Evolutionary conservation across 108 stramenopile species (phyloP).

Genomic region (Epithemia pelagica): DNA sequence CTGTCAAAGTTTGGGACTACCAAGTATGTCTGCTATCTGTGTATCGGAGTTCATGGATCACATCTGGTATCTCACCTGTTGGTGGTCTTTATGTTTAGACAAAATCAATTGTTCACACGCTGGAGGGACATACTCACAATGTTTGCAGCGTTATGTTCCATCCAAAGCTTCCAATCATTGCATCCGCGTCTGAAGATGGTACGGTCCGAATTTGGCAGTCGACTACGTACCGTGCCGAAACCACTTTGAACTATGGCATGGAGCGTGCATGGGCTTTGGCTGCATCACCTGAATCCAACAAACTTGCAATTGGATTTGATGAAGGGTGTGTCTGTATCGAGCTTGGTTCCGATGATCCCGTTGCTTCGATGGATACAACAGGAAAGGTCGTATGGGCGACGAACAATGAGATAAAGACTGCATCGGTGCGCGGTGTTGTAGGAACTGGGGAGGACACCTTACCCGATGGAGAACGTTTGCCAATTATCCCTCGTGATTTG

Average conservation of each 20-base stretch:
- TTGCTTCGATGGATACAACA: constrained; percentile 96
- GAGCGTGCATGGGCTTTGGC: constrained; percentile 97
- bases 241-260: constrained; percentile 99
- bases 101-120: constrained; percentile 90
- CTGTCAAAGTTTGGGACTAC: constrained; percentile 97
- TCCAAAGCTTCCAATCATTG: constrained; percentile 95
- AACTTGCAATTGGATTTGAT: constrained; percentile 99
- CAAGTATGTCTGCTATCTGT: constrained; percentile 33
- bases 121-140: constrained; percentile 98
- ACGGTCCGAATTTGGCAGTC: constrained; percentile 97
- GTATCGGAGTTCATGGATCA: background rate
- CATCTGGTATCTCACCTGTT: background rate
- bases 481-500: constrained; percentile 80
- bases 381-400: constrained; percentile 96
- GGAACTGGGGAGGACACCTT: constrained; percentile 70
- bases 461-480: constrained; percentile 83
- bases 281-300: constrained; percentile 86
- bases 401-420: constrained; percentile 94
- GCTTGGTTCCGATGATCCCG: constrained; percentile 95
- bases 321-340: constrained; percentile 98
- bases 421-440: constrained; percentile 83
- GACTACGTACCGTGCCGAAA: constrained; percentile 97
- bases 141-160: constrained; percentile 97
- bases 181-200: constrained; percentile 96
- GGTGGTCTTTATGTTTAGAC: constrained; percentile 38